These are phyloP conservation scores for Spinellus fusiger DNA, from an alignment of 192 early-diverging fungal species.

Conservation along the genomic window DNA sequence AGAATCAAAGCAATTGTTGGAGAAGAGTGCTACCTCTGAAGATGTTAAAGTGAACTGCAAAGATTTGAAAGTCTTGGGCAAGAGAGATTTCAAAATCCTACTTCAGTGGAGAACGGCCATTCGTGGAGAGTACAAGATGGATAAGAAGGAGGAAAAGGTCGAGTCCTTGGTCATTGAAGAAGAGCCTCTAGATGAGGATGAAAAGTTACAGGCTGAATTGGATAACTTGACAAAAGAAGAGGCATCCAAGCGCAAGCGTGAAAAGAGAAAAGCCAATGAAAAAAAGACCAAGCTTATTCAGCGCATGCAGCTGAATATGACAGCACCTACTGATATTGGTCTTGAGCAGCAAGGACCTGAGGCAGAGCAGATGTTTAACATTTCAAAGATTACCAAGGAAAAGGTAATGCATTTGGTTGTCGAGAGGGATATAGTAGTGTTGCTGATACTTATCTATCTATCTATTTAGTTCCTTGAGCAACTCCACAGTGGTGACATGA, in stretches of 20 bases:
- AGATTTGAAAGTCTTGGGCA: slow-evolving; percentile 90
- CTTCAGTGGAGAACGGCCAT: slow-evolving; percentile 84
- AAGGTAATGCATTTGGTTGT: slow-evolving; percentile 19
- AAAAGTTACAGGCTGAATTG: slow-evolving; percentile 48
- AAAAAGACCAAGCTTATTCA: slow-evolving; percentile 63
- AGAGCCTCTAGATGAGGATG: slow-evolving; percentile 51
- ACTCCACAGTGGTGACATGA: slow-evolving; percentile 52
- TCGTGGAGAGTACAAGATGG: slow-evolving; percentile 50
- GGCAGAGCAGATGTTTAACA: slow-evolving; percentile 53
- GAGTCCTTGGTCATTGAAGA: slow-evolving; percentile 30
- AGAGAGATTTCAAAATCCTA: slow-evolving; percentile 86
- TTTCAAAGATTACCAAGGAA: slow-evolving; percentile 43
- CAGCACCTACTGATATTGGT: slow-evolving; percentile 68
- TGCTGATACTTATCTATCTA: background rate
- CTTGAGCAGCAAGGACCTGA: slow-evolving; percentile 54
- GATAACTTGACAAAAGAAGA: slow-evolving; percentile 40
- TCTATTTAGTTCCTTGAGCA: slow-evolving; percentile 31
- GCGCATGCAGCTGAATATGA: slow-evolving; percentile 79
- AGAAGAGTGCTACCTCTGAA: slow-evolving; percentile 67
- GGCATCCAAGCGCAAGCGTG: slow-evolving; percentile 40
- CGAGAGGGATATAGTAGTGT: background rate
- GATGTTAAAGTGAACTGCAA: slow-evolving; percentile 74
- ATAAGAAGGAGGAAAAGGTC: slow-evolving; percentile 44
- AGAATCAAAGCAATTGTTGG: slow-evolving; percentile 49
- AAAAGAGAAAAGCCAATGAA: slow-evolving; percentile 60